Evolutionary conservation across 257 asterid species (phyloP), one percentile per base, ranked within the genome.

Genomic region (Solanum clarkiae): DNA sequence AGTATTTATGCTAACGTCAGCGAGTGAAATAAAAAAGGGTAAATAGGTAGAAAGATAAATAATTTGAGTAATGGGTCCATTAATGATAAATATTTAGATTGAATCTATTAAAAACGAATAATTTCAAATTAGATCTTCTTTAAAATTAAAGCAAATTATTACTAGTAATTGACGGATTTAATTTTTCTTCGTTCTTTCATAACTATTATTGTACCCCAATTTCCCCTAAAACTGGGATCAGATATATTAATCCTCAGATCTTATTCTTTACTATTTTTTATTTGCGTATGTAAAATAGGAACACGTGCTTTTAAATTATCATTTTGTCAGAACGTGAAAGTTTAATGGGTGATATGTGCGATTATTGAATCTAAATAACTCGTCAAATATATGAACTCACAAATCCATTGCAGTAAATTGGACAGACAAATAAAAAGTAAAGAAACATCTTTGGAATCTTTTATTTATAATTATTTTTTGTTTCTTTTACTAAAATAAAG

Each of bases 401-500:
- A 26, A 74, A 47, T 74, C 42, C 59, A 4, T 29, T 17, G 29
- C 18, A 79, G 26, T 53, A 79, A 79, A 26, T 53, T 53, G 63
- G 49, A 79, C 15, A 77, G n/a, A 79, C 65, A 79, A 79, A 79
- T 16, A 77, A 77, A 20, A 79, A 17, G 18, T 53, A 26, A 60
- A 26, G 29, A 53, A 10, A 29, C 83, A 79, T 53, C 6, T 71
- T 63, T 3, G 66, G 10, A 22, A 36, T 49, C 5, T 53, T 0
- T 24, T 72, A 3, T 44, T 42, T 68, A 29, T 72, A 40, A 12
- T 15, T 36, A 36, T 53, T 87, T 17, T 87, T 68, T n/a, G 47
- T 84, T 24, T 68, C 66, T 82, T 86, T 85, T 66, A 82, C 87
- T 86, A 70, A 83, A 80, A 36, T 36, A 36, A 86, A 87, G 84